These are phyloP conservation scores for Albugo laibachii DNA, from an alignment of 352 stramenopile genomes.

Conservation along the genomic window DNA sequence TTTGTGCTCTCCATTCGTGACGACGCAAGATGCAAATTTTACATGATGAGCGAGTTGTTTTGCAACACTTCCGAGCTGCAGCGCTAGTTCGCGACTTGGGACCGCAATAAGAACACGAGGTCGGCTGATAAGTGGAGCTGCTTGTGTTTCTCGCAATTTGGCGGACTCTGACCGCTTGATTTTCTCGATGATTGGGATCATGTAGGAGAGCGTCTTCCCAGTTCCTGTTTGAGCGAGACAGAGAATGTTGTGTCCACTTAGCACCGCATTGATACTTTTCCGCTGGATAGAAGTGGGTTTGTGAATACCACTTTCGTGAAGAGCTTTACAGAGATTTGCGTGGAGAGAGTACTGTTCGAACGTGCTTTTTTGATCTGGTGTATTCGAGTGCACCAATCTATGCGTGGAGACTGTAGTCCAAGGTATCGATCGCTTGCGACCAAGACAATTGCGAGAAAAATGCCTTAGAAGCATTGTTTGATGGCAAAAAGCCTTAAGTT, in stretches of 20 bases:
- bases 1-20: constrained; percentile 50
- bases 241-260: constrained; percentile 27
- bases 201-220: constrained; percentile 44
- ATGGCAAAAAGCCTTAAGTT: too few relatives aligned
- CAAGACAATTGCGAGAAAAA: too few relatives aligned
- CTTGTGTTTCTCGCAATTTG: constrained; percentile 5
- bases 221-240: constrained; percentile 43
- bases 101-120: constrained; percentile 33
- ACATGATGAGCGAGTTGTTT: constrained; percentile 40
- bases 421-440: too few relatives aligned
- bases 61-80: constrained; percentile 44
- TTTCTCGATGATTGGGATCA: constrained; percentile 19
- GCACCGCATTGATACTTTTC: constrained; percentile 25
- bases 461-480: too few relatives aligned
- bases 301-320: constrained; percentile 27
- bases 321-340: constrained; percentile 14
- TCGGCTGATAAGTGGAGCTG: constrained; percentile 12
- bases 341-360: constrained; percentile 8
- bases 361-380: too few relatives aligned
- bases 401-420: too few relatives aligned
- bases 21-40: constrained; percentile 40
- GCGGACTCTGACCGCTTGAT: not conserved
- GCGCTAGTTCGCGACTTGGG: constrained; percentile 42
- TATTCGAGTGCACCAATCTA: too few relatives aligned
- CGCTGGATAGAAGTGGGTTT: constrained; percentile 28